These are phyloP conservation scores for Skeletonema grethae DNA, from an alignment of 108 stramenopile species.

Conservation along the genomic window DNA sequence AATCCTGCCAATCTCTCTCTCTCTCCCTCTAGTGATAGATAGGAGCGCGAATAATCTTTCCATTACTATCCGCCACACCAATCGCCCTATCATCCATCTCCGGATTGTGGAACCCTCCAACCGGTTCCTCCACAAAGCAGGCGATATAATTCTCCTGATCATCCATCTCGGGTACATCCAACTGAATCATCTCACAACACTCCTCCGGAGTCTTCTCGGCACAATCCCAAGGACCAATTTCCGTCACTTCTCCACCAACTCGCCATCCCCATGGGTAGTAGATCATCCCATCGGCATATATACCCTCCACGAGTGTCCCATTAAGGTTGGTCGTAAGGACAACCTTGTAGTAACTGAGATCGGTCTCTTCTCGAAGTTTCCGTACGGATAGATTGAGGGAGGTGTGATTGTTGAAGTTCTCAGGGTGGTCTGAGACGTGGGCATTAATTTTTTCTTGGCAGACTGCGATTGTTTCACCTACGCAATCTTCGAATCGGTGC, in stretches of 20 bases:
- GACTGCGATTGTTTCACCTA: constrained; percentile 15
- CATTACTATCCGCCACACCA: constrained; percentile 12
- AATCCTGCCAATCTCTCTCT: not conserved
- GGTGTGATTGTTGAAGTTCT: not conserved
- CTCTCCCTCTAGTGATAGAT: constrained; percentile 14
- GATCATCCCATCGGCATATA: constrained; percentile 25
- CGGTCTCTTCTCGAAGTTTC: constrained; percentile 26
- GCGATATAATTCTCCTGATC: constrained; percentile 28
- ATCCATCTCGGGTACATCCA: constrained; percentile 20
- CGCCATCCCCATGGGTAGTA: constrained; percentile 38
- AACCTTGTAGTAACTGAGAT: constrained; percentile 31
- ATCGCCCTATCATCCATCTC: constrained; percentile 25
- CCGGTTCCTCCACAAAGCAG: constrained; percentile 37
- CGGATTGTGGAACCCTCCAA: constrained; percentile 28
- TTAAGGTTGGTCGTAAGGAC: constrained; percentile 16
- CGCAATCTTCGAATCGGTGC: constrained; percentile 28
- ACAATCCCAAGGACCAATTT: constrained; percentile 35
- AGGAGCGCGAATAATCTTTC: constrained; percentile 15
- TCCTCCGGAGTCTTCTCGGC: not conserved
- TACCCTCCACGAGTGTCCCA: constrained; percentile 6
- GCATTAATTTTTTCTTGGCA: constrained; percentile 14
- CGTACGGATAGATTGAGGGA: constrained; percentile 11
- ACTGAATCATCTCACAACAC: constrained; percentile 32
- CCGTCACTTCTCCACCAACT: not conserved
- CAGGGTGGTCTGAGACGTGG: not conserved